Evolutionary conservation across 2,329 filamentous ascomycete species (phyloP), one percentile per base, ranked within the genome.

Genomic region (Cladosporium sp.): DNA sequence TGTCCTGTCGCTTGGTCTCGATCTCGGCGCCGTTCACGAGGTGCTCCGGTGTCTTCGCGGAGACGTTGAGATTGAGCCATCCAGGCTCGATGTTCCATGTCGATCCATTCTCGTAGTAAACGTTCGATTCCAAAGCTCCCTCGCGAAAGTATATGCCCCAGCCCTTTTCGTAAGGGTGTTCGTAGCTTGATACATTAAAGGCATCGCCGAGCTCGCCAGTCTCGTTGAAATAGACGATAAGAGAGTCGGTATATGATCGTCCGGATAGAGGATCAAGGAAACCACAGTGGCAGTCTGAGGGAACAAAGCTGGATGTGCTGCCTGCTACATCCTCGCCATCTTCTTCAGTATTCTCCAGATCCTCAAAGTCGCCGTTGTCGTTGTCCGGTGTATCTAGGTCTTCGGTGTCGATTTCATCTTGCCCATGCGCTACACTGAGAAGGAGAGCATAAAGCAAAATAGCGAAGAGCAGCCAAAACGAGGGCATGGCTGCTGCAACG

Each of bases 141-240:
- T 74, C 68, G 13, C 70, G 68, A 51, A 71, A 76, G 42, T 69
- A 60, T 8, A 68, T 64, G 54, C 73, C 74, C 72, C 72, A 77
- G 40, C 73, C 70, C 53, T 70, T 73, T 45, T 76, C 73, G 52
- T 72, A 73, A 20, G 65, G 66, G 58, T 76, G 66, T 43, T 63
- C 60, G 56, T 70, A 78, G 18, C 67, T 58, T 50, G 73, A 66
- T 6, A 68, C 60, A 7, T 69, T 44, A 49, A 77, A 73, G n/a
- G 69, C 63, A 5, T 64, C 52, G 3, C 58, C 47, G 12, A 71
- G 50, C 13, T 47, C 61, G 7, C 57, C 57, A 2, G 73, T 73
- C 53, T 77, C 75, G 56, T 78, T 78, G 67, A 78, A 78, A 60
- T 77, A 78, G 4, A 73, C 63, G 42, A 77, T 73, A 20, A 74